Evolutionary conservation across 306 rosid species (phyloP).

Genomic region (Cucurbita maxima): DNA sequence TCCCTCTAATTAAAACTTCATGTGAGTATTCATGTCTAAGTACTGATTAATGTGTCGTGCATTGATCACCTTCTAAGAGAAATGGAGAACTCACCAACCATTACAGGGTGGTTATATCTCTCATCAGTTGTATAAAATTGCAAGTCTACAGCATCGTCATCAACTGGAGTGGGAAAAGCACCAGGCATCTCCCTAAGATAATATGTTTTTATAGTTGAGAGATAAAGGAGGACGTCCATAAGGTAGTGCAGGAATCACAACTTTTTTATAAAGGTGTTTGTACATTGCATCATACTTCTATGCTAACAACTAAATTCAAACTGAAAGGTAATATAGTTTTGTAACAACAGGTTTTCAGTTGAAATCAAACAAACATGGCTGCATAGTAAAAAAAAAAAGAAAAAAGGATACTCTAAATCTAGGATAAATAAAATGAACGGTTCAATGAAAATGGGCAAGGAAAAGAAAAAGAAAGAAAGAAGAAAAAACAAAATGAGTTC

Average conservation of each 20-base stretch:
- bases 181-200: constrained; percentile 35
- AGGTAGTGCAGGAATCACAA: background rate
- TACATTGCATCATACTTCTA: background rate
- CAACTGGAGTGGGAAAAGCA: constrained; percentile 17
- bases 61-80: constrained; percentile 34
- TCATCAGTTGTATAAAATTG: constrained; percentile 16
- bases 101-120: constrained; percentile 20
- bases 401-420: too few species aligned
- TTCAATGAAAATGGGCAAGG: too few species aligned
- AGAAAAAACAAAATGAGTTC: too few species aligned
- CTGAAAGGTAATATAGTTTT: background rate
- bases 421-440: too few species aligned
- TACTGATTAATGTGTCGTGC: background rate
- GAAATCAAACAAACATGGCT: background rate
- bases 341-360: background rate
- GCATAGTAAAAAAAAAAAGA: too few species aligned
- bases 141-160: constrained; percentile 16
- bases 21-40: constrained; percentile 9
- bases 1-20: constrained; percentile 32
- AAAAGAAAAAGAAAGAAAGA: too few species aligned
- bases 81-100: constrained; percentile 23
- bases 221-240: background rate
- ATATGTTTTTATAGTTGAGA: constrained; percentile 5
- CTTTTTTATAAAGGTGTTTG: background rate
- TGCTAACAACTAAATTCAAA: background rate